Evolutionary conservation across 176 grass and related monocot genomes (phyloP), one percentile per base, ranked within the genome.

Genomic region (Panicum miliaceum): DNA sequence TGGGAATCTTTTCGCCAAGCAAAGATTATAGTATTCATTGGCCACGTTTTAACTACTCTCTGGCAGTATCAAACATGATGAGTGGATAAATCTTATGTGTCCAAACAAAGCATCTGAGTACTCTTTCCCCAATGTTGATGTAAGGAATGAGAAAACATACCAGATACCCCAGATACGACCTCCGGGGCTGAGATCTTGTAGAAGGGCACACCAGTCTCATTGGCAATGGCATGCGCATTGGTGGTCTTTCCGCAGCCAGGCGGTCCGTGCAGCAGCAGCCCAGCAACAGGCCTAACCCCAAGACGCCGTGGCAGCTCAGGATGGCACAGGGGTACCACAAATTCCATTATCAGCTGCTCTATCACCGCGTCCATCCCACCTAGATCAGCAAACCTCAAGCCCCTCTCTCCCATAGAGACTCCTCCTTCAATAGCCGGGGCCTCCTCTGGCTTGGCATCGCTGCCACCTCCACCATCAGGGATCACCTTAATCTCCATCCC

Each of bases 141-240:
- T 19, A 27, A 29, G 40, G 64, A 11, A n/a, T 48, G 14, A 48
- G 48, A 74, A 1, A 41, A 3, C 51, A 57, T 86, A 98, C 93
- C 96, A 32, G 96, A 95, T 9, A 96, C 96, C 1, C 96, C 93
- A 10, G 96, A 98, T 0, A 98, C 91, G 0, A 98, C 81, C 73
- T 98, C 96, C 0, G 96, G 88, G 0, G 96, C 93, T 0, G 91
- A 95, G 12, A 99, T 99, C 87, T 99, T 99, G 71, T 99, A 99
- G 69, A 99, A 99, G 0, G 93, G 96, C 25, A 96, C 89, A 2
- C 86, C 81, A 0, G 96, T 96, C 91, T 99, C 96, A 8, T 99
- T 99, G 6, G 91, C 91, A 8, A 98, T 96, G 7, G 96, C 96
- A 14, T 96, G 93, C 0, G 96, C 96, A 12, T 96, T 86, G 3